phyloP scores from a whole-genome alignment of 768 basidiomycete species.

The Termitomyces sp. region DNA sequence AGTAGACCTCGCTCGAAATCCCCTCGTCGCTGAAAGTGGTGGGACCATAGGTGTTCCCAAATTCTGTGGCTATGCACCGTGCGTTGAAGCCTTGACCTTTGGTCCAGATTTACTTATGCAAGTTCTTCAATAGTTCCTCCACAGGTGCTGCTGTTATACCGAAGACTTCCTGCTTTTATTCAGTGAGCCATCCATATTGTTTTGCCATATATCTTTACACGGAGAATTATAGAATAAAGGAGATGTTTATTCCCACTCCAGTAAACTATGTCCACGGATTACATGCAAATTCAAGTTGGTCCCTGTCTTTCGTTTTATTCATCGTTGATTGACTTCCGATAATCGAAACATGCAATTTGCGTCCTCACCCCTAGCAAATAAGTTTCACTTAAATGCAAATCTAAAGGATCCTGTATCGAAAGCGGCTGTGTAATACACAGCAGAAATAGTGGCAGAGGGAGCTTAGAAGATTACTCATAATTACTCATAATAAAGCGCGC shows the following conservation, averaged over 20 bases:
- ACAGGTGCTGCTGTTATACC: not conserved
- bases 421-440: not conserved
- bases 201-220: not conserved
- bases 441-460: no score
- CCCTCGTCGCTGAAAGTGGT: constrained; percentile 7
- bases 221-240: constrained; percentile 3
- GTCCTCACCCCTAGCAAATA: no score
- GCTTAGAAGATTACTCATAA: no score
- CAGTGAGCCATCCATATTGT: not conserved
- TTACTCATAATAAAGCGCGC: not conserved
- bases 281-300: constrained; percentile 2
- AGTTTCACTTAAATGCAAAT: not conserved
- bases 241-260: not conserved
- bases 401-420: no score
- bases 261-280: not conserved
- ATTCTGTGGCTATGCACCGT: constrained; percentile 6
- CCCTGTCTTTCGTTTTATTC: not conserved
- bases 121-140: not conserved
- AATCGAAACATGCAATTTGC: not conserved
- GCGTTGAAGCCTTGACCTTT: not conserved
- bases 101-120: not conserved
- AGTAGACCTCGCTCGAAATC: constrained; percentile 2
- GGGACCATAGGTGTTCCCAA: constrained; percentile 8
- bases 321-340: not conserved
- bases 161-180: constrained; percentile 2